A percentile compares a stretch with the other conserved stretches of the same genome.
phyloP scores from a whole-genome alignment of 257 asterid genomes.

The Nicotiana obtusifolia region DNA sequence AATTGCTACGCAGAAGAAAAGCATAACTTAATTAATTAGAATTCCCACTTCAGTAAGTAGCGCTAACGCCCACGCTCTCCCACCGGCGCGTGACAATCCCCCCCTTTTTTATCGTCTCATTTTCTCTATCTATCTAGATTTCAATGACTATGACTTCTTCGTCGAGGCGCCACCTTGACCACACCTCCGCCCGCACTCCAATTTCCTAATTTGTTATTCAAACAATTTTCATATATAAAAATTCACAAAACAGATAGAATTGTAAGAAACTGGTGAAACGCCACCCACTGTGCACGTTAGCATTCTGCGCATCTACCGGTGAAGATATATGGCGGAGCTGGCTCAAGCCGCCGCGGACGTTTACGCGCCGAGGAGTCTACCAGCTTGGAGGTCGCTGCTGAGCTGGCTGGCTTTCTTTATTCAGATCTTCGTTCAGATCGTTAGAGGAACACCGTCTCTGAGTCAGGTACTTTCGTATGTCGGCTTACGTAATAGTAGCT shows the following conservation, averaged over 20 bases:
- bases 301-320: not conserved
- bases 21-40: not conserved
- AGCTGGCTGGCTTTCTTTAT: slow-evolving; percentile 84
- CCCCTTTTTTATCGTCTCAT: not conserved
- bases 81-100: not conserved
- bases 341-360: slow-evolving; percentile 63
- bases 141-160: not conserved
- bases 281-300: not conserved
- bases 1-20: not conserved
- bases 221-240: not conserved
- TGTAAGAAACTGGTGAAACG: not conserved
- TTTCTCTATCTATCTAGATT: not conserved
- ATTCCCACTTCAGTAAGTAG: not conserved
- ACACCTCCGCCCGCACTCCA: slow-evolving; percentile 15
- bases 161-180: slow-evolving; percentile 24
- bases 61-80: not conserved
- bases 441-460: slow-evolving; percentile 76
- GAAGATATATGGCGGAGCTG: slow-evolving; percentile 67
- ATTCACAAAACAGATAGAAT: not conserved
- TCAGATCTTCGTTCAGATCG: slow-evolving; percentile 93
- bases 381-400: slow-evolving; percentile 75
- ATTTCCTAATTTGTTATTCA: not conserved
- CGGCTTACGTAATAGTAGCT: slow-evolving; percentile 48
- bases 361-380: slow-evolving; percentile 74
- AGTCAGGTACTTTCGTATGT: slow-evolving; percentile 58